Evolutionary conservation across 257 asterid genomes (phyloP), one percentile per base, ranked within the genome.

Genomic region (Solanum sitiens): DNA sequence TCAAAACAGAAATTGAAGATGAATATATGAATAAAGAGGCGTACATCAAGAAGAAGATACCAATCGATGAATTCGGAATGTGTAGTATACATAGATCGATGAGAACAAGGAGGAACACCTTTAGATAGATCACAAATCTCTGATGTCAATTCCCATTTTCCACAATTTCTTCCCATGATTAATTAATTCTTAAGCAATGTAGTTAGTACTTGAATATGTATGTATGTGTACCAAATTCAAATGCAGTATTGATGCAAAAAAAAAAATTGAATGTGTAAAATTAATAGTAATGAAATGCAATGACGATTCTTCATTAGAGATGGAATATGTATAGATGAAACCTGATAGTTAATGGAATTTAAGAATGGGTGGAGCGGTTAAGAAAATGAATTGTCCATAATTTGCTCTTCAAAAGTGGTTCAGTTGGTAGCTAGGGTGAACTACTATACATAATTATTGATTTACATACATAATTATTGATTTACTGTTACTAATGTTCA

Each of bases 41-140:
- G 63, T 53, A 94, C 98, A 86, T 88, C 86, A 87, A 95, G 98
- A 84, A 95, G 91, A 72, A 89, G 95, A 83, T 95, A 94, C 98
- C 98, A 95, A 79, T 94, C 92, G 83, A 94, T 70, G 86, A 94
- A 94, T 4, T 91, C 91, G 14, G 86, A 74, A 44, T 40, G 8
- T 50, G 20, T 50, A 15, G 59, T 14, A 15, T 0, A 15, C 59
- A 50, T 18, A 45, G 40, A 40, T 47, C 20, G 87, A 33, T 91
- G 91, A 30, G 91, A 86, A 80, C 97, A 93, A 25, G 95, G 93
- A 25, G 88, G 27, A 79, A 27, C 59, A 50, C 59, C 59, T 50
- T 50, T 68, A 86, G 93, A 92, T 47, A 95, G 59, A 33, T 87
- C 84, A 88, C 95, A 95, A 37, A 95, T 94, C 53, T 92, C 91